These are phyloP conservation scores for Tetrapisispora nanseiensis DNA, from an alignment of 805 yeast species.

Conservation along the genomic window DNA sequence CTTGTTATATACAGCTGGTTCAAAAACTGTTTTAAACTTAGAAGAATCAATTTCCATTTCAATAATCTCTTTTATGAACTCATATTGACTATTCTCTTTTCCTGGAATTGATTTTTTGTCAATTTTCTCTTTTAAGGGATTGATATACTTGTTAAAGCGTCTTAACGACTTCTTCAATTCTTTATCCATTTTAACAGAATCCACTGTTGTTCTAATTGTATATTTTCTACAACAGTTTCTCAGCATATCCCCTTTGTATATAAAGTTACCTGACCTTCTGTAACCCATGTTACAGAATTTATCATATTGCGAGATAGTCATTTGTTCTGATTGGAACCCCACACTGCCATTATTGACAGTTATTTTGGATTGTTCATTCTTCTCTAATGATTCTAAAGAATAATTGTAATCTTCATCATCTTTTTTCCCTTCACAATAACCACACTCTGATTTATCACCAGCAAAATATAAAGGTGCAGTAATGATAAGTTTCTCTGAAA, in stretches of 20 bases:
- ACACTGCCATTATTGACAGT: slow-evolving; percentile 22
- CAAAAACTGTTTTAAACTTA: slow-evolving; percentile 38
- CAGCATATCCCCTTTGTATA: slow-evolving; percentile 58
- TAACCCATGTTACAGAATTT: slow-evolving; percentile 60
- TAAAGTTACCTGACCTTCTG: slow-evolving; percentile 65
- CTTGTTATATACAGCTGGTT: slow-evolving; percentile 39
- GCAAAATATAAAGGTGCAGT: slow-evolving; percentile 38
- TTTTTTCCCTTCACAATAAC: slow-evolving; percentile 57
- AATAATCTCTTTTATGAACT: slow-evolving; percentile 30
- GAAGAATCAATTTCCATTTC: slow-evolving; percentile 29
- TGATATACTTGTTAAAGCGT: slow-evolving; percentile 35
- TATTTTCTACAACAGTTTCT: slow-evolving; percentile 71
- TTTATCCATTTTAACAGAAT: slow-evolving; percentile 41
- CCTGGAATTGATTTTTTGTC: slow-evolving; percentile 1
- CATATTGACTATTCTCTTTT: neutral
- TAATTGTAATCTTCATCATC: slow-evolving; percentile 31
- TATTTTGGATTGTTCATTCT: slow-evolving; percentile 5
- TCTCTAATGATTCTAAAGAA: slow-evolving; percentile 32
- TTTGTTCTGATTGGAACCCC: slow-evolving; percentile 35
- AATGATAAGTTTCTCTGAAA: slow-evolving; percentile 28
- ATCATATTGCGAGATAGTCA: slow-evolving; percentile 50
- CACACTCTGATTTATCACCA: slow-evolving; percentile 42
- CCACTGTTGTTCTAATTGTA: slow-evolving; percentile 57
- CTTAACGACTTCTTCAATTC: slow-evolving; percentile 60
- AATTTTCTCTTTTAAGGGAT: neutral